These are phyloP conservation scores for Bipolaris cookei DNA, from an alignment of 2,329 filamentous ascomycete genomes.

Conservation along the genomic window DNA sequence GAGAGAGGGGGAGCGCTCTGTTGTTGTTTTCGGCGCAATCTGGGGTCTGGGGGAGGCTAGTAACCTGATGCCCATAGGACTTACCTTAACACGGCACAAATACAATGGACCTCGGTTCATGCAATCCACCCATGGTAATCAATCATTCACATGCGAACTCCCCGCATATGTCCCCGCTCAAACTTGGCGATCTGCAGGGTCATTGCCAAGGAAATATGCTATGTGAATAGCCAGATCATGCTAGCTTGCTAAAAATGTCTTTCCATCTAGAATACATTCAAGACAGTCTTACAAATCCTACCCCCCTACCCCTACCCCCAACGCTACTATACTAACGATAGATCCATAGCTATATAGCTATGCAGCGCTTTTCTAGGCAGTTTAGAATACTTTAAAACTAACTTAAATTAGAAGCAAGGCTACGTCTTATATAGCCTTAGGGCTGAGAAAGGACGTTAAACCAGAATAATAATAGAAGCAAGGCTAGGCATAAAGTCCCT, in stretches of 20 bases:
- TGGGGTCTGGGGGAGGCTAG: constrained; percentile 20
- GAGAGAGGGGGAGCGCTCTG: constrained; percentile 11
- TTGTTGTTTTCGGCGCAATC: background rate
- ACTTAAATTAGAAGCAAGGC: too few species aligned
- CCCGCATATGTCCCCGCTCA: background rate
- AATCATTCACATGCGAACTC: constrained; percentile 13
- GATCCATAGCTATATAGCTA: too few species aligned
- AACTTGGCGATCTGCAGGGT: background rate
- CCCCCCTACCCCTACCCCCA: too few species aligned
- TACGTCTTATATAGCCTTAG: too few species aligned
- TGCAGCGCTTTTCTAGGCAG: too few species aligned
- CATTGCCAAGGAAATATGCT: background rate
- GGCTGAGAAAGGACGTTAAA: too few species aligned
- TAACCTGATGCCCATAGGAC: background rate
- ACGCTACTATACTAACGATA: too few species aligned
- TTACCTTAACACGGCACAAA: background rate
- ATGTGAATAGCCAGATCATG: too few species aligned
- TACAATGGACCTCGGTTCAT: constrained; percentile 16
- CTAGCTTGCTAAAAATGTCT: too few species aligned
- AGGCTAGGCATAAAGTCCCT: too few species aligned
- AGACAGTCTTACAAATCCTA: background rate
- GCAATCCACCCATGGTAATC: background rate
- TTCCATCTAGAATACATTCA: background rate
- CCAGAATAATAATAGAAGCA: too few species aligned
- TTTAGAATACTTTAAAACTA: too few species aligned